Evolutionary conservation across 2,329 filamentous ascomycete genomes (phyloP).

Genomic region (Pseudogymnoascus sp.): DNA sequence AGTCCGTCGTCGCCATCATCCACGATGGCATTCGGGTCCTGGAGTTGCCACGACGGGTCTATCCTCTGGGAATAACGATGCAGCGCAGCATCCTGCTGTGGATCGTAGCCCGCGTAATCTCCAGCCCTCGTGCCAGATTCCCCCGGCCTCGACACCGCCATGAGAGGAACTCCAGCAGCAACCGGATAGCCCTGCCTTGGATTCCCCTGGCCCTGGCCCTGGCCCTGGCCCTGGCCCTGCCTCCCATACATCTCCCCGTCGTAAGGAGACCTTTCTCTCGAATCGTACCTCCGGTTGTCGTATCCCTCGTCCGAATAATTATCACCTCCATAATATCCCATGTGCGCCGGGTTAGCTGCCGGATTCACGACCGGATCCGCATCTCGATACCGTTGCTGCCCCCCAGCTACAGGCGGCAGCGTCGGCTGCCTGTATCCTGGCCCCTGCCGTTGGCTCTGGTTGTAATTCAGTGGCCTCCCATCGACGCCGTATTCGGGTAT

Average conservation of each 20-base stretch:
- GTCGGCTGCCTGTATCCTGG: too few relatives aligned
- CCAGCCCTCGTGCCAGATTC: neutral
- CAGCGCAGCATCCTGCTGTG: conserved; percentile 13
- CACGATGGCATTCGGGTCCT: conserved; percentile 64
- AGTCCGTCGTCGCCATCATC: conserved; percentile 87
- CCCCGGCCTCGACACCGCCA: neutral
- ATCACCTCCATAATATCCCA: too few relatives aligned
- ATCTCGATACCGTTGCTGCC: neutral
- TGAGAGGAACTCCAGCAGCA: neutral
- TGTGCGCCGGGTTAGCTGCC: too few relatives aligned
- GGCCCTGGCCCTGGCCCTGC: neutral
- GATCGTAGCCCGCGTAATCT: conserved; percentile 15
- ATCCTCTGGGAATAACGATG: conserved; percentile 24
- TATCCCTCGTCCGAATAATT: neutral
- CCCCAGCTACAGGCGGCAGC: too few relatives aligned
- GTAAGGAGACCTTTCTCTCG: neutral
- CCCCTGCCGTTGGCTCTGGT: neutral
- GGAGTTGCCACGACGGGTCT: conserved; percentile 20
- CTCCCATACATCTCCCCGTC: neutral
- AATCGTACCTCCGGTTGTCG: neutral
- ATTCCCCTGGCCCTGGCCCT: neutral
- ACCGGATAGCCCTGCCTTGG: neutral
- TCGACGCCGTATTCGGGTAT: neutral
- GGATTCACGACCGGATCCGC: too few relatives aligned
- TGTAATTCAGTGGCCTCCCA: neutral